Base-by-base conservation (phyloP, 441 rosid genomes). In the Isatis lusitanica region DNA sequence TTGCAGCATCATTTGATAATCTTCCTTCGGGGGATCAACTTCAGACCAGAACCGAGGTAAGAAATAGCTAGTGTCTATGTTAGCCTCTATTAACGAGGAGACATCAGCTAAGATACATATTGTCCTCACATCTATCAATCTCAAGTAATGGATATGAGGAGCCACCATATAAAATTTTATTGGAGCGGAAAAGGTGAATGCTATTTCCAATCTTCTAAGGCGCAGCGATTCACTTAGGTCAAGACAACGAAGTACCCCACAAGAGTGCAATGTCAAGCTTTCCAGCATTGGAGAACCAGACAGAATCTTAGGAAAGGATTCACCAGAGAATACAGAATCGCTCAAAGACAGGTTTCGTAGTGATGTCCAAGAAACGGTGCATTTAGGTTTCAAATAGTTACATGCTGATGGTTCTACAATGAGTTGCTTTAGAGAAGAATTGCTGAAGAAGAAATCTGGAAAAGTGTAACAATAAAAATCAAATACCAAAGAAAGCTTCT, bases 301-400 rank as follows among this genome's bases (percentile, higher is more conserved):
- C 59, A 53, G 38, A 28, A 53, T 35, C 59, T 30, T 28, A 13
- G 5, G 9, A 53, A 53, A 28, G 0, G 59, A 53, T 28, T 53
- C 59, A 53, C 28, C 38, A 9, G 42, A 10, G 6, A 30, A 10
- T 53, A 9, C 7, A 53, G 10, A 51, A 31, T 11, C 10, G 16
- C 36, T 53, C 58, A 53, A 28, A 53, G 58, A 26, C 58, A 53
- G 12, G 36, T 38, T 38, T 3, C 12, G 0, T 10, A 38, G 15
- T 51, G 57, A 24, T 24, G 60, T 55, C 60, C 60, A 55, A 55
- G 60, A 55, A 30, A 55, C 60, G 6, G 18, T 55, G 60, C 60
- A 55, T 30, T n/a, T 28, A 38, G 39, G 60, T 3, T 9, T 28
- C 18, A 53, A 12, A 12, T 13, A 2, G 10, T 13, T 30, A 7